These are phyloP conservation scores for Citropsis articulata DNA, from an alignment of 345 rosid species.

Conservation along the genomic window DNA sequence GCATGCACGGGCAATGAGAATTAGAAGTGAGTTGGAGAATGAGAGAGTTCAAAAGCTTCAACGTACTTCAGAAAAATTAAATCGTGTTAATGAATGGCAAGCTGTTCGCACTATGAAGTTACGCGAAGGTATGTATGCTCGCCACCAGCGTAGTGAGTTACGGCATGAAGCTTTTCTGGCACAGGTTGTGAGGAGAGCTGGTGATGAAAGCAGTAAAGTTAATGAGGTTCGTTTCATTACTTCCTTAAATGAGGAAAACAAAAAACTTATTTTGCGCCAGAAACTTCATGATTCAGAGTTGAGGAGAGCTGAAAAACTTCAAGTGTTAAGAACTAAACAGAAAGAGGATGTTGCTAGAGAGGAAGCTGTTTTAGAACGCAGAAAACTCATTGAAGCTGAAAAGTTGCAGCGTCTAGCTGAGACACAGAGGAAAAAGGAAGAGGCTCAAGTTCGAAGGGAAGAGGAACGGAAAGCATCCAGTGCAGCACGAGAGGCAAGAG, in stretches of 20 bases:
- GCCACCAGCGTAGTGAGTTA: constrained; percentile 70
- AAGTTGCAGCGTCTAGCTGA: constrained; percentile 79
- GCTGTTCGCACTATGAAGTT: constrained; percentile 67
- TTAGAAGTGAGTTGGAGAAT: constrained; percentile 68
- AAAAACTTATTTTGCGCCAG: constrained; percentile 72
- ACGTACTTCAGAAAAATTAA: constrained; percentile 70
- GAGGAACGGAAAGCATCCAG: constrained; percentile 82
- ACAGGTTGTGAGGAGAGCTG: constrained; percentile 79
- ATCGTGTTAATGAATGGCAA: constrained; percentile 77
- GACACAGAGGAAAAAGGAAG: constrained; percentile 75
- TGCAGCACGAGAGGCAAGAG: constrained; percentile 75
- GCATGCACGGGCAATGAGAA: constrained; percentile 74
- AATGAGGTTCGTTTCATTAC: constrained; percentile 82
- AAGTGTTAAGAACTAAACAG: constrained; percentile 62
- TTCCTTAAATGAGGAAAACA: constrained; percentile 76
- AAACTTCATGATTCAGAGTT: constrained; percentile 71
- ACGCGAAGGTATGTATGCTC: constrained; percentile 76
- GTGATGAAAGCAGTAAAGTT: constrained; percentile 83
- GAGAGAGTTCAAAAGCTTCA: constrained; percentile 78
- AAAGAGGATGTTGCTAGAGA: constrained; percentile 78
- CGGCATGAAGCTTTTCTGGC: constrained; percentile 83
- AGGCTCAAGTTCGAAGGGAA: constrained; percentile 79
- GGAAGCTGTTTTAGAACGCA: constrained; percentile 75
- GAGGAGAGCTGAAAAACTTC: constrained; percentile 78
- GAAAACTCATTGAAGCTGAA: constrained; percentile 77